Evolutionary conservation across 106 monocot species (phyloP).

Genomic region (Acorus calamus): DNA sequence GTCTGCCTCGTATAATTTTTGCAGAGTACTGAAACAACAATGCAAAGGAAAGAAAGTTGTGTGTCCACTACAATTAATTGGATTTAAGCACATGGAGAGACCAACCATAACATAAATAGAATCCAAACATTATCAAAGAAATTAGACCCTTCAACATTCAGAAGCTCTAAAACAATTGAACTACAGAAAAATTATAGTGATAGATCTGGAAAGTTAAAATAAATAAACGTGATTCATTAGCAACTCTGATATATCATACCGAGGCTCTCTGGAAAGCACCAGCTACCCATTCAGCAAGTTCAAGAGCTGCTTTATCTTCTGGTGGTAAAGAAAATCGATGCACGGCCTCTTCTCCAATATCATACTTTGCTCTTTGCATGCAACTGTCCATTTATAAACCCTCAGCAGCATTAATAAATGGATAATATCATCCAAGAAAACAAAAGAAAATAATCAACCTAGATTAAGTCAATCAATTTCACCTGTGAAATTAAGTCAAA

Average conservation of each 20-base stretch:
- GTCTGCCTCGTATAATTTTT: too few relatives aligned
- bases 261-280: slow-evolving; percentile 50
- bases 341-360: slow-evolving; percentile 90
- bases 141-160: too few relatives aligned
- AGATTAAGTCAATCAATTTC: too few relatives aligned
- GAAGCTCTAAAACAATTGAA: not conserved
- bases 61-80: too few relatives aligned
- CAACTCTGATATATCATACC: slow-evolving; percentile 21
- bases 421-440: too few relatives aligned
- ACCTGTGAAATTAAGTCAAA: too few relatives aligned
- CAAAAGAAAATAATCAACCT: not conserved
- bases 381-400: slow-evolving; percentile 41
- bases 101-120: too few relatives aligned
- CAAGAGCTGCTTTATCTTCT: slow-evolving; percentile 85
- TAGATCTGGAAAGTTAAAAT: not conserved
- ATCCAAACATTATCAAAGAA: too few relatives aligned
- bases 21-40: too few relatives aligned
- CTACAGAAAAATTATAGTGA: not conserved
- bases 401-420: not conserved
- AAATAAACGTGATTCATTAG: not conserved
- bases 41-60: too few relatives aligned
- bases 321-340: slow-evolving; percentile 75
- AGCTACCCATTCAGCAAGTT: slow-evolving; percentile 83
- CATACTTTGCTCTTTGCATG: slow-evolving; percentile 84
- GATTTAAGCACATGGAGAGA: too few relatives aligned